phyloP scores from a whole-genome alignment of 352 stramenopile species.

The Pythium coloratum region DNA sequence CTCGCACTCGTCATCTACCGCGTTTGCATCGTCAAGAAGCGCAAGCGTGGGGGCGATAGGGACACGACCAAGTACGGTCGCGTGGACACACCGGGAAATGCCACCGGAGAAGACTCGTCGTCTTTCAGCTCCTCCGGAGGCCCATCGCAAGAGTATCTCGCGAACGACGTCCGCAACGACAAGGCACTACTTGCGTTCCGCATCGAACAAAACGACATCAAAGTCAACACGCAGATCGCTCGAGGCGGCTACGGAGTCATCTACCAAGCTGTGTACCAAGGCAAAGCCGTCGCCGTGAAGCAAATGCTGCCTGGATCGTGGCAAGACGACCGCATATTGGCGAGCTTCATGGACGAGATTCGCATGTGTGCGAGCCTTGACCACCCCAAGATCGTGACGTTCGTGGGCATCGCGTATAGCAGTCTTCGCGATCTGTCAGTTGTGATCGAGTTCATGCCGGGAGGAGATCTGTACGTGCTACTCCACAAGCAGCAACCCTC shows the following conservation, averaged over 20 bases:
- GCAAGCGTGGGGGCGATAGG: too few species aligned
- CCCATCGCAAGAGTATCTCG: slow-evolving; percentile 5
- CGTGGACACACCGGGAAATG: neutral
- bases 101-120: neutral
- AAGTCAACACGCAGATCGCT: neutral
- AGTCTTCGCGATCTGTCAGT: slow-evolving; percentile 29
- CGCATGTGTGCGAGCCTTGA: slow-evolving; percentile 30
- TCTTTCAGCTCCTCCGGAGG: neutral
- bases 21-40: too few species aligned
- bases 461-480: slow-evolving; percentile 22
- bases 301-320: slow-evolving; percentile 16
- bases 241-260: slow-evolving; percentile 15
- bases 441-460: slow-evolving; percentile 28
- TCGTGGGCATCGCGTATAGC: slow-evolving; percentile 30
- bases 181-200: slow-evolving; percentile 1
- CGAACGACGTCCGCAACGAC: slow-evolving; percentile 17
- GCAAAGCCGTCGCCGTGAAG: slow-evolving; percentile 6
- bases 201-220: slow-evolving; percentile 8
- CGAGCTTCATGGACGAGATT: slow-evolving; percentile 36
- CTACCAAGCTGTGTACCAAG: slow-evolving; percentile 3
- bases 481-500: slow-evolving; percentile 5
- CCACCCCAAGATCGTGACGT: slow-evolving; percentile 31
- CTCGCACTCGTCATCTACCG: too few species aligned
- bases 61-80: too few species aligned
- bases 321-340: slow-evolving; percentile 12